Percentiles rank a stretch among this genome's conserved stretches.
Evolutionary conservation across 2,329 filamentous ascomycete genomes (phyloP).

Genomic region (Trichoderma guizhouense): DNA sequence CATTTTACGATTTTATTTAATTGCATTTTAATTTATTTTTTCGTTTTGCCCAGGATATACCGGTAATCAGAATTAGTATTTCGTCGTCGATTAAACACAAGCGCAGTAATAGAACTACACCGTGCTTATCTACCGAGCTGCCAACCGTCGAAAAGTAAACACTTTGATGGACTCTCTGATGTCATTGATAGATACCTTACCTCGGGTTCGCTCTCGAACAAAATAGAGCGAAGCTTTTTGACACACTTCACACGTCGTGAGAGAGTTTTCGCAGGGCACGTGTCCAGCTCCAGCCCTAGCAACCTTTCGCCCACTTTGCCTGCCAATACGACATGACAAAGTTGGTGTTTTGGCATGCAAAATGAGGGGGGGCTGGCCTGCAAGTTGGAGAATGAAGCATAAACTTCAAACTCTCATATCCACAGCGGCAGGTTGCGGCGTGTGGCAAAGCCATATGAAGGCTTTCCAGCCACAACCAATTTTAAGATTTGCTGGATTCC

Average conservation of each 20-base stretch:
- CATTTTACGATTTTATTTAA: background rate
- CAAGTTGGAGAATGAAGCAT: background rate
- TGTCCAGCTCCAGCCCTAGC: background rate
- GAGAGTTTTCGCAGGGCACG: background rate
- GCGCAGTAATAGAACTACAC: background rate
- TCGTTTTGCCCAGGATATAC: background rate
- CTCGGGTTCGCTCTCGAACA: background rate
- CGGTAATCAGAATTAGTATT: background rate
- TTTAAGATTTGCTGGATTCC: background rate
- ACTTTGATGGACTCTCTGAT: background rate
- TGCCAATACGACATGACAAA: background rate
- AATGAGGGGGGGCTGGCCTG: background rate
- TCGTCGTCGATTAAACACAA: background rate
- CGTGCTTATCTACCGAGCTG: background rate
- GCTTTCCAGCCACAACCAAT: background rate
- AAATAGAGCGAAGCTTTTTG: background rate
- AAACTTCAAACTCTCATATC: background rate
- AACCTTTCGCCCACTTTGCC: background rate
- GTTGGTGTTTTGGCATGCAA: background rate
- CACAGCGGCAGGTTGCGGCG: background rate
- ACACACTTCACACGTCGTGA: background rate
- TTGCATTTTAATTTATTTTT: background rate
- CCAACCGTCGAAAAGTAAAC: too few species aligned
- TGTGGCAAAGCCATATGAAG: background rate
- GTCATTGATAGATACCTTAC: background rate